phyloP scores from a whole-genome alignment of 208 protist genomes.

The Trypanosoma congolense region DNA sequence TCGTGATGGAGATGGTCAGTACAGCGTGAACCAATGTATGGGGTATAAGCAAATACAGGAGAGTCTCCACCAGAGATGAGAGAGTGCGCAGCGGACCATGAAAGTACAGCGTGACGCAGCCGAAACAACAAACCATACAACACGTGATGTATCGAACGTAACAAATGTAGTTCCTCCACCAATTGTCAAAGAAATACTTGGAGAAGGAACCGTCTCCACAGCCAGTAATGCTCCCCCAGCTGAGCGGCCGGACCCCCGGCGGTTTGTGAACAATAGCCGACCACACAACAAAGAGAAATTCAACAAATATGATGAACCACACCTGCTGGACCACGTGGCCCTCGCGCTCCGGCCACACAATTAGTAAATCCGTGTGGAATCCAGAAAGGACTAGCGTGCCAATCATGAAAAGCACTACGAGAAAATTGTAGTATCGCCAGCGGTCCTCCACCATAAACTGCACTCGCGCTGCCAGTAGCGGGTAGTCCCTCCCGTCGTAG shows the following conservation, averaged over 20 bases:
- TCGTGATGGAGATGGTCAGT: constrained; percentile 40
- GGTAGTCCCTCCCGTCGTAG: constrained; percentile 68
- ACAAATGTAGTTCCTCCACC: constrained; percentile 72
- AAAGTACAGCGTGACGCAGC: constrained; percentile 19
- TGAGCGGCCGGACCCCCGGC: background rate
- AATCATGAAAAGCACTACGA: constrained; percentile 28
- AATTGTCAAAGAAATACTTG: constrained; percentile 61
- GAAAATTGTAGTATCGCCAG: constrained; percentile 35
- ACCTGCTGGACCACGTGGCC: constrained; percentile 21
- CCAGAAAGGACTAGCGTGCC: constrained; percentile 22
- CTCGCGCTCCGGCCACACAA: constrained; percentile 38
- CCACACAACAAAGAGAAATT: constrained; percentile 33
- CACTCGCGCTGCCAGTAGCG: constrained; percentile 48
- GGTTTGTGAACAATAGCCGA: constrained; percentile 25
- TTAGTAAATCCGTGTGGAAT: constrained; percentile 48
- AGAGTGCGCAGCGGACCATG: constrained; percentile 51
- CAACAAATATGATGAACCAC: constrained; percentile 24
- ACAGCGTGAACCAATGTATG: constrained; percentile 57
- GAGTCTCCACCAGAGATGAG: constrained; percentile 41
- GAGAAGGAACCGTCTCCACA: constrained; percentile 24
- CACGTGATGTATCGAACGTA: constrained; percentile 73
- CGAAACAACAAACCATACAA: constrained; percentile 35
- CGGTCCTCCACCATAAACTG: constrained; percentile 53
- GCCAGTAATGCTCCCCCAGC: constrained; percentile 3
- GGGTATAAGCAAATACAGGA: constrained; percentile 67